Conservation (phyloP, 108 stramenopile genomes). For the Stephanodiscus minutulus region DNA sequence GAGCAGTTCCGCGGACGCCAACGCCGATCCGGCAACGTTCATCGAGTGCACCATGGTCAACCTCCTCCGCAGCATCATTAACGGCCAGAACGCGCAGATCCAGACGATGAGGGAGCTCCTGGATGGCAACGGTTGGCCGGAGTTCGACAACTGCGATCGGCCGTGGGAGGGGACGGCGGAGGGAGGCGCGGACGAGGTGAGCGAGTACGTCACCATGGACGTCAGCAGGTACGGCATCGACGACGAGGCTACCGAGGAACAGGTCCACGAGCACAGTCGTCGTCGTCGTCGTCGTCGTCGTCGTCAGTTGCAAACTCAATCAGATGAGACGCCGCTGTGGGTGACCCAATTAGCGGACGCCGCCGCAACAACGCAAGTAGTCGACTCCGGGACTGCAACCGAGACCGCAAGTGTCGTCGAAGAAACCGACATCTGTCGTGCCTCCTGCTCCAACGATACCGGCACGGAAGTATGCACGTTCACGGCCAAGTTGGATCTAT, state of each 20-base stretch:
- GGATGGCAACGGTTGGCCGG: constrained; percentile 38
- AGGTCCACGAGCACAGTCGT: no score
- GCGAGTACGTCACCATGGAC: constrained; percentile 18
- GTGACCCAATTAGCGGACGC: no score
- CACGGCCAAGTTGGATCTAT: constrained; percentile 26
- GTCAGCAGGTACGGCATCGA: neutral
- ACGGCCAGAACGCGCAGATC: constrained; percentile 82
- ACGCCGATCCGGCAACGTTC: constrained; percentile 17
- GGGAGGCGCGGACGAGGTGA: constrained; percentile 5
- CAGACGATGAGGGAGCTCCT: constrained; percentile 73
- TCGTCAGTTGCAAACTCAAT: no score
- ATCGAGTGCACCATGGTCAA: constrained; percentile 53
- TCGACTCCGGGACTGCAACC: no score
- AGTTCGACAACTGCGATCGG: constrained; percentile 50
- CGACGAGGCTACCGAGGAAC: no score
- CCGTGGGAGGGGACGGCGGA: constrained; percentile 11
- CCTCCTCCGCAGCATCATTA: constrained; percentile 68
- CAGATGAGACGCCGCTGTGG: neutral
- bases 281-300: no score
- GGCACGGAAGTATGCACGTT: constrained; percentile 22
- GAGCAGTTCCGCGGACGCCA: constrained; percentile 17
- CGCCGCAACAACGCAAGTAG: neutral
- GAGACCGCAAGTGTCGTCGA: neutral
- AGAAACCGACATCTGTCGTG: constrained; percentile 27
- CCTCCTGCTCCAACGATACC: constrained; percentile 11